Conservation (phyloP, 2,329 filamentous ascomycete species). For the Fusarium fujikuroi region DNA sequence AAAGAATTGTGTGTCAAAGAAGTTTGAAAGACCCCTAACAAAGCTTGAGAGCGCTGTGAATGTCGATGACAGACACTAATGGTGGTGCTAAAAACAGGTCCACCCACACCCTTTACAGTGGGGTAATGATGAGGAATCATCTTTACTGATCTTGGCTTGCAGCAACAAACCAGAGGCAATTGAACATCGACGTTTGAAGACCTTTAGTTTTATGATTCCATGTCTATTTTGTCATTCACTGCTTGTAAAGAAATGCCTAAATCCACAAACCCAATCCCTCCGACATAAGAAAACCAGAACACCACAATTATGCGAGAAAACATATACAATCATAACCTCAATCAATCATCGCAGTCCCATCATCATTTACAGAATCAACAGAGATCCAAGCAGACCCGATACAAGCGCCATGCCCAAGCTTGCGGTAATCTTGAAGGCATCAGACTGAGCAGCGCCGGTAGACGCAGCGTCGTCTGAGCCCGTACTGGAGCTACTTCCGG, state of each 20-base stretch:
- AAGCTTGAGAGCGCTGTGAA: neutral
- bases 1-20: neutral
- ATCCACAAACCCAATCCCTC: neutral
- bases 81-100: neutral
- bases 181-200: neutral
- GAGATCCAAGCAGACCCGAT: conserved; percentile 25
- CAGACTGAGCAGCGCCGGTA: conserved; percentile 5
- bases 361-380: conserved; percentile 23
- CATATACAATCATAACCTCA: neutral
- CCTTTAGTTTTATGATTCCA: neutral
- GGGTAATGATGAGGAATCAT: conserved; percentile 4
- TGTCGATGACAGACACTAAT: neutral
- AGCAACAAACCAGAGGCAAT: neutral
- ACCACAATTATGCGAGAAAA: conserved; percentile 11
- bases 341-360: neutral
- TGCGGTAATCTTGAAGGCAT: conserved; percentile 14
- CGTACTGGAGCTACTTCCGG: neutral
- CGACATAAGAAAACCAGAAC: neutral
- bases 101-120: neutral
- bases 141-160: neutral
- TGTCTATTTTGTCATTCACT: neutral
- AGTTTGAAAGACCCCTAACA: neutral
- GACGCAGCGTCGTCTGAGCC: neutral
- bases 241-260: neutral
- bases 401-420: conserved; percentile 16